Conservation (phyloP, 2,329 filamentous ascomycete species). For the Sporothrix pseudoabietina region DNA sequence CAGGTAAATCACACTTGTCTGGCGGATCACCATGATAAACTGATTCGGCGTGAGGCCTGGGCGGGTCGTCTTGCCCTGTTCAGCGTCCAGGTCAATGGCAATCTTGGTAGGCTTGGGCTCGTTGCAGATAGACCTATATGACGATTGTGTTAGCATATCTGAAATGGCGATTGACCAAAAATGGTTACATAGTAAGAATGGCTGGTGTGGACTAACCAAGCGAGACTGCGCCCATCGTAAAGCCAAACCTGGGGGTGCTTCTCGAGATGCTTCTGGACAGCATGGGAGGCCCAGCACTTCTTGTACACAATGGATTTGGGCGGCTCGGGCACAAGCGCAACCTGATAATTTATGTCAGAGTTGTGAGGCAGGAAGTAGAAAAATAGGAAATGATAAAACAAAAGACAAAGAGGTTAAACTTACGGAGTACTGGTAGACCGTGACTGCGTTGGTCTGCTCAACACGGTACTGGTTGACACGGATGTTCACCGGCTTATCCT, state of each 20-base stretch:
- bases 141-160: neutral
- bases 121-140: slow-evolving; percentile 44
- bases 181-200: slow-evolving; percentile 18
- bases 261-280: slow-evolving; percentile 58
- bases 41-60: slow-evolving; percentile 46
- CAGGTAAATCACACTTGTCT: slow-evolving; percentile 70
- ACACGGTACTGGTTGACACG: slow-evolving; percentile 50
- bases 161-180: slow-evolving; percentile 13
- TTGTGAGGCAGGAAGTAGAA: neutral
- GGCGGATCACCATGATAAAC: slow-evolving; percentile 64
- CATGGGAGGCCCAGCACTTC: slow-evolving; percentile 72
- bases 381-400: neutral
- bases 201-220: slow-evolving; percentile 64
- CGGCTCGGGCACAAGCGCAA: slow-evolving; percentile 63
- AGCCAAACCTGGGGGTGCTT: slow-evolving; percentile 60
- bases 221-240: slow-evolving; percentile 81
- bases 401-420: slow-evolving; percentile 43
- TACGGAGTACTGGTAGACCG: slow-evolving; percentile 84
- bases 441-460: slow-evolving; percentile 29
- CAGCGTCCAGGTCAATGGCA: slow-evolving; percentile 71
- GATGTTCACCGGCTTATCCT: slow-evolving; percentile 59
- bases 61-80: slow-evolving; percentile 46
- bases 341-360: slow-evolving; percentile 47
- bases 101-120: slow-evolving; percentile 54
- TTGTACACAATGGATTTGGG: slow-evolving; percentile 68